Conservation (phyloP, 768 basidiomycete genomes). For the Mycena capillaripes region DNA sequence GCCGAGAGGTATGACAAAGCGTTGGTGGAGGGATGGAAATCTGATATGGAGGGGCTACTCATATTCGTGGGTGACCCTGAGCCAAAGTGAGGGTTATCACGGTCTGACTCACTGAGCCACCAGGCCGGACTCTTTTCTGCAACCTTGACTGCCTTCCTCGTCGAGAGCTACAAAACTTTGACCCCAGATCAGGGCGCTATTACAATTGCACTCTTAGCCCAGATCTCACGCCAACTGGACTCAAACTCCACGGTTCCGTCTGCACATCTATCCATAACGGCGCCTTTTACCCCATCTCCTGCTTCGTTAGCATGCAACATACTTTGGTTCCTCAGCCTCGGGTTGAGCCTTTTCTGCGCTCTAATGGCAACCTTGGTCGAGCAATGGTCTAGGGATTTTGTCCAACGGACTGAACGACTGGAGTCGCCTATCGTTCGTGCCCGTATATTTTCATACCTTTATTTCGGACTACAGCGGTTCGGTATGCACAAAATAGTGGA, state of each 20-base stretch:
- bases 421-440: not conserved
- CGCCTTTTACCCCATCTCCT: not conserved
- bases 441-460: not conserved
- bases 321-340: not conserved
- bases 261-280: not conserved
- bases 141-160: not conserved
- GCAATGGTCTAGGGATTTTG: not conserved
- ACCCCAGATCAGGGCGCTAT: not conserved
- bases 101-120: not conserved
- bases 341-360: not conserved
- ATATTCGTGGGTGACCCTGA: too few relatives aligned
- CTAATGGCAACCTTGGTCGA: not conserved
- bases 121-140: not conserved
- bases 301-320: not conserved
- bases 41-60: too few relatives aligned
- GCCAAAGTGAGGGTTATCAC: too few relatives aligned
- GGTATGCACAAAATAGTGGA: not conserved
- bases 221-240: not conserved
- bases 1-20: too few relatives aligned
- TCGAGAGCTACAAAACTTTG: not conserved
- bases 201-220: not conserved
- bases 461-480: not conserved
- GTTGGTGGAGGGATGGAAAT: too few relatives aligned
- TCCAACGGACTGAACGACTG: not conserved
- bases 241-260: too few relatives aligned